phyloP scores from a whole-genome alignment of 768 basidiomycete species.

The Daedalea quercina region DNA sequence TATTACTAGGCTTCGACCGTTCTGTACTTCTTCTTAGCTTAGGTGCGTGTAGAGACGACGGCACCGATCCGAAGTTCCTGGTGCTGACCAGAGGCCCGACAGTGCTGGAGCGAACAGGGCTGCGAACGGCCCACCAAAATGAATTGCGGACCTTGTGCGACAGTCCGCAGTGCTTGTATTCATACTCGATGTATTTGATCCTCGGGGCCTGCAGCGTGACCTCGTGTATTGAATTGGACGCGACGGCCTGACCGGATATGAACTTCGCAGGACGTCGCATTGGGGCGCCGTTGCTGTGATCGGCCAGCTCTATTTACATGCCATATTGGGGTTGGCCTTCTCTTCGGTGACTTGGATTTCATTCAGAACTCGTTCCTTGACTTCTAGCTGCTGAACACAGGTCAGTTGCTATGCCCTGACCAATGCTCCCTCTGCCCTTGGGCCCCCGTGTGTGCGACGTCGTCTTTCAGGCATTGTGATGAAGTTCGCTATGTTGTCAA shows the following conservation, averaged over 20 bases:
- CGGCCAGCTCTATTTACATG: constrained; percentile 1
- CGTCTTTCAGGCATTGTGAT: not conserved
- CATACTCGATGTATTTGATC: constrained; percentile 8
- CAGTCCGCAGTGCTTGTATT: not conserved
- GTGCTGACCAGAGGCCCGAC: not conserved
- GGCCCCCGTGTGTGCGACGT: not conserved
- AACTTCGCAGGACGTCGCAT: not conserved
- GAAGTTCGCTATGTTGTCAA: too few species aligned
- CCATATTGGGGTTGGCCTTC: not conserved
- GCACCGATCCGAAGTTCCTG: not conserved
- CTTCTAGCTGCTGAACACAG: not conserved
- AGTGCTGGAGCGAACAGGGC: not conserved
- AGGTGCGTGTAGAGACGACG: not conserved
- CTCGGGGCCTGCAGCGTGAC: constrained; percentile 4
- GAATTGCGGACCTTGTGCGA: constrained; percentile 2
- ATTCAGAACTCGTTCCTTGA: not conserved
- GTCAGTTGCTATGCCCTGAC: not conserved
- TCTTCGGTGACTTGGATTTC: not conserved
- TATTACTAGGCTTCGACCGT: not conserved
- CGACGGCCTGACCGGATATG: not conserved
- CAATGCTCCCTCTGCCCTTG: not conserved
- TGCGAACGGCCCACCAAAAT: not conserved
- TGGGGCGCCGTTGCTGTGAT: not conserved
- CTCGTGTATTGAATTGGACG: not conserved
- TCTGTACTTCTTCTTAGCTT: not conserved